Percentiles rank a stretch among this genome's conserved stretches.
Conservation (phyloP, 2,329 filamentous ascomycete species). For the Harringtonia aguacate region DNA sequence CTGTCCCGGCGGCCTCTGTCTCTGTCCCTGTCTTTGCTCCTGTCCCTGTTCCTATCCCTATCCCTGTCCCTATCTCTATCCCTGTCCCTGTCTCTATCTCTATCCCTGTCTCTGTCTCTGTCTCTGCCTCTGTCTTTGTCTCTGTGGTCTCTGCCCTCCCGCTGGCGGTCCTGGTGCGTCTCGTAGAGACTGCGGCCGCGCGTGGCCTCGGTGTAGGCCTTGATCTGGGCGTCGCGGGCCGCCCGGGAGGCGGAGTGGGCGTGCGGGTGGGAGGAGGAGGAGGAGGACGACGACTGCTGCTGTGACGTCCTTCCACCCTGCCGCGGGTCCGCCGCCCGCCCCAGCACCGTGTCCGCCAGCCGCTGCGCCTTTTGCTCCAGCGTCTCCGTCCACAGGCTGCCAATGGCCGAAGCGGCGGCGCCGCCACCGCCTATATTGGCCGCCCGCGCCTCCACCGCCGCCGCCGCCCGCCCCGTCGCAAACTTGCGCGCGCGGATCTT, state of each 20-base stretch:
- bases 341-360: constrained; percentile 72
- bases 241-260: no score
- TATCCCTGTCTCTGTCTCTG: neutral
- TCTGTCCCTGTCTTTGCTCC: constrained; percentile 6
- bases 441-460: constrained; percentile 12
- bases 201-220: constrained; percentile 39
- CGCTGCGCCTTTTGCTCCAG: constrained; percentile 77
- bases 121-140: neutral
- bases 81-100: neutral
- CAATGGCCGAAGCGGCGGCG: constrained; percentile 30
- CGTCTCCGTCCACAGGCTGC: constrained; percentile 82
- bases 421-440: constrained; percentile 1
- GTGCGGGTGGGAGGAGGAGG: constrained; percentile 22
- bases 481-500: constrained; percentile 77
- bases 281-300: constrained; percentile 3
- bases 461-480: constrained; percentile 47
- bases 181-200: constrained; percentile 50
- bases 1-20: constrained; percentile 14
- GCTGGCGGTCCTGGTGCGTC: constrained; percentile 33
- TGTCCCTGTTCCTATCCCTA: constrained; percentile 1
- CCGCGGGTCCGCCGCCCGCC: constrained; percentile 43
- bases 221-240: constrained; percentile 36
- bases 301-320: constrained; percentile 21
- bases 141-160: neutral
- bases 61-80: neutral